phyloP scores from a whole-genome alignment of 73 alveolate species.

The Tetrahymena elliotti region DNA sequence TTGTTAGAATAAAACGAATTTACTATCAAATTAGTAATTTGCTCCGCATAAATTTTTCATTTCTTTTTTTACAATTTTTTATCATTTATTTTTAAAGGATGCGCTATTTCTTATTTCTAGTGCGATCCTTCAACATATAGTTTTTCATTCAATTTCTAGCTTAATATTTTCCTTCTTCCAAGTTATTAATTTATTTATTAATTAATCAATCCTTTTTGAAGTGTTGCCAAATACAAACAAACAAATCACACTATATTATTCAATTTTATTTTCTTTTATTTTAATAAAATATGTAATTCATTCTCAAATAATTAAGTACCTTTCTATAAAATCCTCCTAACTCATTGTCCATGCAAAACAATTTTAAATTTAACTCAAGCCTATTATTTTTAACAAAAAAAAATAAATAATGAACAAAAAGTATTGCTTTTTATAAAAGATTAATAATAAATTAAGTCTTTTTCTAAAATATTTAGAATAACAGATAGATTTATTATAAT shows the following conservation, averaged over 20 bases:
- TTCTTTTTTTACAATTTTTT: neutral
- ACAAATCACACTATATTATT: neutral
- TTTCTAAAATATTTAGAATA: too few relatives aligned
- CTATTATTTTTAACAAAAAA: too few relatives aligned
- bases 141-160: neutral
- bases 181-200: too few relatives aligned
- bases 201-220: neutral
- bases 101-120: neutral
- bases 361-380: neutral
- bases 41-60: neutral
- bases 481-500: neutral
- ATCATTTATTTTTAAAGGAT: neutral
- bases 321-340: neutral
- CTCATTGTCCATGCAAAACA: neutral
- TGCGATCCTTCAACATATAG: neutral
- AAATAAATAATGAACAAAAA: too few relatives aligned
- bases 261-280: neutral
- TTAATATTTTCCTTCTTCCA: neutral
- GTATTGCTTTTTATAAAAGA: too few relatives aligned
- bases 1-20: neutral
- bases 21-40: neutral
- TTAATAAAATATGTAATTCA: neutral
- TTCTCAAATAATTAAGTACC: neutral
- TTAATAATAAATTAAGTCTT: neutral
- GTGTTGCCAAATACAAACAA: neutral